Base-by-base conservation (phyloP, 2,329 filamentous ascomycete species). In the Chaetomium sp. region DNA sequence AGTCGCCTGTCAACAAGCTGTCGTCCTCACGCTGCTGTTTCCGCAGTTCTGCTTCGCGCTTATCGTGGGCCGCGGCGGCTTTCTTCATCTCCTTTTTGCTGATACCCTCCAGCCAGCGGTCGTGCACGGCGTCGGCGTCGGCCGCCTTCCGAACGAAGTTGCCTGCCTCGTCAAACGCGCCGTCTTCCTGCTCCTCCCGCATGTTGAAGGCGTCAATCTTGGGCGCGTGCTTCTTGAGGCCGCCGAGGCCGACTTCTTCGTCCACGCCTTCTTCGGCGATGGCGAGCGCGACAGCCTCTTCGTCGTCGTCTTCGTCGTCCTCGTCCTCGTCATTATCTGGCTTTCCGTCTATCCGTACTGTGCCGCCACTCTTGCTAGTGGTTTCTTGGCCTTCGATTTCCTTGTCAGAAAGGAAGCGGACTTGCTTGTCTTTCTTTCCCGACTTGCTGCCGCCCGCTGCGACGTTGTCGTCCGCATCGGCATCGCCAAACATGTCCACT, bases 121-220 rank as follows among this genome's bases (percentile, higher is more conserved):
- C 95, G 76, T 99, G 93, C 27, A 91, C 86, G 0, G 93, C 92
- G 71, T 98, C 93, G 0, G 92, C 92, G 72, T 99, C 95, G 9
- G 80, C 85, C 0, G 93, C 93, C 76, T 96, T 96, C 63, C 95
- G 87, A 53, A 99, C 87, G 75, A 88, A 99, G 76, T 98, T 99
- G 10, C 94, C 94, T 1, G 88, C 81, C 71, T 95, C 90, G 75
- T 99, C 95, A 72, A 97, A 99, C 12, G 88, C 85, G 1, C 95
- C 95, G 71, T 98, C 94, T 73, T 98, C 93, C 75, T 96, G 89
- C 76, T 99, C 95, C 13, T 86, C 81, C 65, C 87, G 88, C 83
- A 99, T 91, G 74, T 99, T 98, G 83, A 99, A 99, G 2, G 94
- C 94, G 76, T 98, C 95, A 6, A 99, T 84, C 75, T 95, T 92